Conservation (phyloP, 352 stramenopile species). For the Phytophthora fragariaefolia region DNA sequence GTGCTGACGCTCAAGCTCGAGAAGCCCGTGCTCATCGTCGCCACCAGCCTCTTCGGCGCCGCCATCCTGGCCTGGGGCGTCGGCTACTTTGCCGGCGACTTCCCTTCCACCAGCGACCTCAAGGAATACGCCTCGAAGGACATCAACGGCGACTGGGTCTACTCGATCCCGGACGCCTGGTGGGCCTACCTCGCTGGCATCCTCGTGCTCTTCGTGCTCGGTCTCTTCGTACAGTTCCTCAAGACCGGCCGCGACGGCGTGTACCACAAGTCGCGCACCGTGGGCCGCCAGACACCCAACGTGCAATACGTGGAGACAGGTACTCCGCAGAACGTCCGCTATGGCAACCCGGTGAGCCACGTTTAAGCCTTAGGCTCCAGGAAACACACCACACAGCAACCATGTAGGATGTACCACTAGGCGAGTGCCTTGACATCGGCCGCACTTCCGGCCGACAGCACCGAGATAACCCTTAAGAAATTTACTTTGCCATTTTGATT, state of each 20-base stretch:
- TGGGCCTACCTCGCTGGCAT: constrained; percentile 65
- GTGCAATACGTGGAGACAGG: constrained; percentile 43
- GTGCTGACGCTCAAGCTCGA: constrained; percentile 57
- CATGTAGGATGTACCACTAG: constrained; percentile 32
- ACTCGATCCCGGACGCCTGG: constrained; percentile 64
- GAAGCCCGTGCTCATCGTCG: constrained; percentile 57
- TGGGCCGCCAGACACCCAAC: constrained; percentile 24
- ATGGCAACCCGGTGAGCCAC: constrained; percentile 41
- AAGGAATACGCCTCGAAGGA: constrained; percentile 46
- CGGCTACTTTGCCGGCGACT: constrained; percentile 71
- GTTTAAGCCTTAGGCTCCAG: constrained; percentile 26
- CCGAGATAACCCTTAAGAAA: constrained; percentile 10
- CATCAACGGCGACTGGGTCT: constrained; percentile 54
- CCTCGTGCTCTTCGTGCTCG: constrained; percentile 59
- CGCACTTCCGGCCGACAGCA: constrained; percentile 5
- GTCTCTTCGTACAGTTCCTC: constrained; percentile 65
- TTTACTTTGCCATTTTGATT: not conserved
- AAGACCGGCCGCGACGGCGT: constrained; percentile 50
- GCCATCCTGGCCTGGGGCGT: constrained; percentile 59
- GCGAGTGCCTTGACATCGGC: constrained; percentile 5
- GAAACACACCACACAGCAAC: not conserved
- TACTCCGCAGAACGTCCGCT: constrained; percentile 38
- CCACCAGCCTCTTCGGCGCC: constrained; percentile 63
- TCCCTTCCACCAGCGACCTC: constrained; percentile 58
- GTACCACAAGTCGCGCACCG: constrained; percentile 40